Percentiles rank a stretch among this genome's conserved stretches.
phyloP scores from a whole-genome alignment of 1,139 yeast species.

The Scheffersomyces parashehatae region DNA sequence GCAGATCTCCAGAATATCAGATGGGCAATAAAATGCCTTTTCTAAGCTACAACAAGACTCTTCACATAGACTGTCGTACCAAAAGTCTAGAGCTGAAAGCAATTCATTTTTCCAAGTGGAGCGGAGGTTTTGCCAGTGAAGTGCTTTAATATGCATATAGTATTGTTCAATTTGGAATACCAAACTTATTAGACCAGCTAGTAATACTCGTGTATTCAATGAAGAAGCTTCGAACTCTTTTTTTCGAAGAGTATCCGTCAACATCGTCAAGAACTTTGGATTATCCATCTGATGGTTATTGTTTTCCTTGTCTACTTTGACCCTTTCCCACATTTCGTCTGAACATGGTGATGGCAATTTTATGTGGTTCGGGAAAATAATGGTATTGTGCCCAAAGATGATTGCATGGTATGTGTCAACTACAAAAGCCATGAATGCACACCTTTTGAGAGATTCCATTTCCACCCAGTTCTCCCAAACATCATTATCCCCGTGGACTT shows the following conservation, averaged over 20 bases:
- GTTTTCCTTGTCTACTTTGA: slow-evolving; percentile 10
- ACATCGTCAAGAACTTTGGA: slow-evolving; percentile 47
- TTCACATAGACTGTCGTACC: slow-evolving; percentile 42
- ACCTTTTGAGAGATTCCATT: slow-evolving; percentile 32
- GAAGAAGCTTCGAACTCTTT: slow-evolving; percentile 47
- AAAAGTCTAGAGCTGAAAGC: slow-evolving; percentile 60
- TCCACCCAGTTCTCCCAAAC: slow-evolving; percentile 34
- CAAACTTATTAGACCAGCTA: slow-evolving; percentile 69
- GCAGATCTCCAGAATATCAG: too few relatives aligned
- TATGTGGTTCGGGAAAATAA: slow-evolving; percentile 32
- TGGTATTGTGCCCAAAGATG: slow-evolving; percentile 30
- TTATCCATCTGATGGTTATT: slow-evolving; percentile 9
- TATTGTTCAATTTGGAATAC: slow-evolving; percentile 74
- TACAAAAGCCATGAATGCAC: slow-evolving; percentile 32
- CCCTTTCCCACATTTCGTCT: slow-evolving; percentile 29
- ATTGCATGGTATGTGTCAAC: slow-evolving; percentile 34
- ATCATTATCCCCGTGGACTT: slow-evolving; percentile 4
- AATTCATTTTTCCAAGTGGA: slow-evolving; percentile 62
- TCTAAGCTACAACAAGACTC: slow-evolving; percentile 30
- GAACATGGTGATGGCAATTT: slow-evolving; percentile 32
- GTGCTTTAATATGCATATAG: slow-evolving; percentile 51
- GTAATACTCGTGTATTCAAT: slow-evolving; percentile 60
- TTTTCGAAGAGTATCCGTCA: slow-evolving; percentile 56
- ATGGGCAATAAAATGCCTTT: slow-evolving; percentile 19
- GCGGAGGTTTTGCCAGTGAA: slow-evolving; percentile 30